Evolutionary conservation across 257 asterid species (phyloP).

Genomic region (Solanum rostratum): DNA sequence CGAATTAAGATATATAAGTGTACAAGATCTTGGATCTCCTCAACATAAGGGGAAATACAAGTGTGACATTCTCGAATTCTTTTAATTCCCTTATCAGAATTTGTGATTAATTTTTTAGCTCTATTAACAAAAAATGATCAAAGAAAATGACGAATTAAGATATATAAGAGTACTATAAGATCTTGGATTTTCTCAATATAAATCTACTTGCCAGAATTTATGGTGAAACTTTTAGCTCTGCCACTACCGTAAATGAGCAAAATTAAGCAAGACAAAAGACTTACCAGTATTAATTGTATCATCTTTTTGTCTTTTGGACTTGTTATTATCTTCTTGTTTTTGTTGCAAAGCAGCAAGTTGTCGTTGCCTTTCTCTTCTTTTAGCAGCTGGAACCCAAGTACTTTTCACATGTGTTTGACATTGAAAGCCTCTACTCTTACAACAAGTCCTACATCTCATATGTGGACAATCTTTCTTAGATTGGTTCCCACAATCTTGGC

Average conservation of each 20-base stretch:
- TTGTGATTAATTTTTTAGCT: too few relatives aligned
- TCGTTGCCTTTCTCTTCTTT: constrained; percentile 42
- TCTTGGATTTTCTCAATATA: not conserved
- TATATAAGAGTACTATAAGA: not conserved
- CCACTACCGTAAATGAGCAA: rapidly evolving
- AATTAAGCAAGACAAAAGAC: not conserved
- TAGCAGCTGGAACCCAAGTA: constrained; percentile 63
- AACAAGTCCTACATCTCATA: constrained; percentile 55
- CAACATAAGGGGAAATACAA: too few relatives aligned
- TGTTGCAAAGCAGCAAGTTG: not conserved
- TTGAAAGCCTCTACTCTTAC: constrained; percentile 49
- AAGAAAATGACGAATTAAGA: not conserved
- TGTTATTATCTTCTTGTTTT: not conserved
- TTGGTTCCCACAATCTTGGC: constrained; percentile 65
- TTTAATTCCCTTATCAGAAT: too few relatives aligned
- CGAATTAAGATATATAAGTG: too few relatives aligned
- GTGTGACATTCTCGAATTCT: too few relatives aligned
- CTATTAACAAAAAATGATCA: too few relatives aligned
- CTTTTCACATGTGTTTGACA: constrained; percentile 56
- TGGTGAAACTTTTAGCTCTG: not conserved
- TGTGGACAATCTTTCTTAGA: constrained; percentile 55
- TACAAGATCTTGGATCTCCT: too few relatives aligned
- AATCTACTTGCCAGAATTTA: not conserved
- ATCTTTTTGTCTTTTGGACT: constrained; percentile 19
- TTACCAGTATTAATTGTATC: not conserved